phyloP scores from a whole-genome alignment of 106 monocot species.

The Dendrobium catenatum region DNA sequence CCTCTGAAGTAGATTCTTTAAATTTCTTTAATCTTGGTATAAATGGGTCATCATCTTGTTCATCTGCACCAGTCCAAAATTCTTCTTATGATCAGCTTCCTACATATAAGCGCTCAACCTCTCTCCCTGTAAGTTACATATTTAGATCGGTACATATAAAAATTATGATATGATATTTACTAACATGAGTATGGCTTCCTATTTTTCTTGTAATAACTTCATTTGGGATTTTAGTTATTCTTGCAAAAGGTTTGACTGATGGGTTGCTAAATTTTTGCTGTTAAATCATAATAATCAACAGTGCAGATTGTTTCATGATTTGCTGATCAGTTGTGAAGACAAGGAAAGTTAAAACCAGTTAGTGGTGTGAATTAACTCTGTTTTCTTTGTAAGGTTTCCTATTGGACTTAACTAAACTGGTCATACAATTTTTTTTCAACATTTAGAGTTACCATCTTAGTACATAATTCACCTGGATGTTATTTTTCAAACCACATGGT shows the following conservation, averaged over 20 bases:
- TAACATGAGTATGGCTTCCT: background rate
- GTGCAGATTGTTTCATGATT: no score
- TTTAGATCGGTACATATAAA: background rate
- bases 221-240: background rate
- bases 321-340: no score
- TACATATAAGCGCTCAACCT: background rate
- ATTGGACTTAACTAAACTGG: no score
- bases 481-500: no score
- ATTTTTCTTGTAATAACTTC: background rate
- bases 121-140: constrained; percentile 6
- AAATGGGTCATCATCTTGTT: background rate
- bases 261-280: background rate
- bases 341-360: no score
- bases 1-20: background rate
- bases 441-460: no score
- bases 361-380: no score
- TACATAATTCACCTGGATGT: no score
- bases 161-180: background rate
- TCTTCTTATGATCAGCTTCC: background rate
- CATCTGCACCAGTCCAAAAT: background rate
- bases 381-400: no score
- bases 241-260: background rate
- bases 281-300: no score
- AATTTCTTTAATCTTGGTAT: background rate
- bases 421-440: no score